phyloP scores from a whole-genome alignment of 2,329 filamentous ascomycete genomes.

The Helotiales sp. region DNA sequence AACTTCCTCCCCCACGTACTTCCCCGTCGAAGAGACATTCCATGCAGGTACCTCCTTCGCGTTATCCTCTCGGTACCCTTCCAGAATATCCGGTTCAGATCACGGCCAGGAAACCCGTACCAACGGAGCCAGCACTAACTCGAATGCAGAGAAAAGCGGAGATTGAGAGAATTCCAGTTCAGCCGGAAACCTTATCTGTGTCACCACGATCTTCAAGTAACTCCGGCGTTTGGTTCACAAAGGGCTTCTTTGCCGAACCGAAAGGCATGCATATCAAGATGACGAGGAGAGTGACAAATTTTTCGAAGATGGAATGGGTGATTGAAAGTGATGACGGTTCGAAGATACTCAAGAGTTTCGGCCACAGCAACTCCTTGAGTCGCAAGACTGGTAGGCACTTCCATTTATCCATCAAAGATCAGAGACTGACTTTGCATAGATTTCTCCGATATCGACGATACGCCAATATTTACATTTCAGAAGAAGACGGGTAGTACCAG shows the following conservation, averaged over 20 bases:
- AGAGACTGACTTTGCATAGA: conserved; percentile 7
- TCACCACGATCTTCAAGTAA: neutral
- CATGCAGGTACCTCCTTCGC: neutral
- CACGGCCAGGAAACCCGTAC: neutral
- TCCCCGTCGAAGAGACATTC: neutral
- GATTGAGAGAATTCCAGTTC: conserved; percentile 1
- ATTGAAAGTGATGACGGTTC: conserved; percentile 16
- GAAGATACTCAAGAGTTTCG: conserved; percentile 13
- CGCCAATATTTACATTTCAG: conserved; percentile 24
- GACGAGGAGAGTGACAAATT: conserved; percentile 19
- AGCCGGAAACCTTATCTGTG: too few species aligned
- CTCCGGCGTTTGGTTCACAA: conserved; percentile 9
- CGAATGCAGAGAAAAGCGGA: neutral
- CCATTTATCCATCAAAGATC: neutral
- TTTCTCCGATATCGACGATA: conserved; percentile 20
- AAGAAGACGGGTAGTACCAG: conserved; percentile 26
- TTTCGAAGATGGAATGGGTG: conserved; percentile 26
- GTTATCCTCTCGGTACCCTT: neutral
- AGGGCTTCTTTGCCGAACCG: conserved; percentile 16
- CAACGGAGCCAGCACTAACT: neutral
- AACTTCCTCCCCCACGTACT: neutral
- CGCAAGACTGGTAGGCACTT: conserved; percentile 20
- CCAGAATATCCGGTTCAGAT: neutral
- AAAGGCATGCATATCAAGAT: conserved; percentile 26
- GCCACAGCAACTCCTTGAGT: conserved; percentile 21